Evolutionary conservation across 495 filamentous ascomycete species (phyloP).

Genomic region (Xylaria grammica): DNA sequence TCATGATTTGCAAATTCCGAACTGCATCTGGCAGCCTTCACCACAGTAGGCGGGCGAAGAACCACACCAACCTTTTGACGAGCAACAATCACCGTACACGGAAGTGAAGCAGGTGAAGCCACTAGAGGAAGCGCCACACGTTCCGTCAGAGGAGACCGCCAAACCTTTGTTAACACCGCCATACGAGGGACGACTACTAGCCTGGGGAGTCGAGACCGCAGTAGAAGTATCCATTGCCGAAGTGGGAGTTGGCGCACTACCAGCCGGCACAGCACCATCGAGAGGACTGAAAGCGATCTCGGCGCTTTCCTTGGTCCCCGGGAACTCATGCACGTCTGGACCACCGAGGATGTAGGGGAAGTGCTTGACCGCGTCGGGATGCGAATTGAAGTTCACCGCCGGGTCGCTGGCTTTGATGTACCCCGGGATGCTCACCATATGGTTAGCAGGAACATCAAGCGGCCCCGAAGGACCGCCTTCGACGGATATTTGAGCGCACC

Average conservation of each 20-base stretch:
- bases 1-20: background rate
- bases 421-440: constrained; percentile 64
- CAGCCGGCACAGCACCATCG: background rate
- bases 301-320: background rate
- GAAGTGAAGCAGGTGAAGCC: background rate
- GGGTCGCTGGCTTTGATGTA: constrained; percentile 55
- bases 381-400: constrained; percentile 58
- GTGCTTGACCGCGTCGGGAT: constrained; percentile 2
- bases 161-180: background rate
- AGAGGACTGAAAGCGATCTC: background rate
- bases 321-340: background rate
- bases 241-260: background rate
- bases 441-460: constrained; percentile 37
- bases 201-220: background rate
- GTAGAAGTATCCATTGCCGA: background rate
- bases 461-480: constrained; percentile 44
- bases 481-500: constrained; percentile 70
- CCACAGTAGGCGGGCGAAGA: background rate
- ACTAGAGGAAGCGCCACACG: constrained; percentile 4
- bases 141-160: background rate
- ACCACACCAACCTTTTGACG: background rate
- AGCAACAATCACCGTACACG: background rate
- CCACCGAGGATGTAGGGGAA: constrained; percentile 9
- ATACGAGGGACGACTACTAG: background rate
- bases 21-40: background rate